Conservation (phyloP, 2,329 filamentous ascomycete genomes). For the Lecanosticta acicola region DNA sequence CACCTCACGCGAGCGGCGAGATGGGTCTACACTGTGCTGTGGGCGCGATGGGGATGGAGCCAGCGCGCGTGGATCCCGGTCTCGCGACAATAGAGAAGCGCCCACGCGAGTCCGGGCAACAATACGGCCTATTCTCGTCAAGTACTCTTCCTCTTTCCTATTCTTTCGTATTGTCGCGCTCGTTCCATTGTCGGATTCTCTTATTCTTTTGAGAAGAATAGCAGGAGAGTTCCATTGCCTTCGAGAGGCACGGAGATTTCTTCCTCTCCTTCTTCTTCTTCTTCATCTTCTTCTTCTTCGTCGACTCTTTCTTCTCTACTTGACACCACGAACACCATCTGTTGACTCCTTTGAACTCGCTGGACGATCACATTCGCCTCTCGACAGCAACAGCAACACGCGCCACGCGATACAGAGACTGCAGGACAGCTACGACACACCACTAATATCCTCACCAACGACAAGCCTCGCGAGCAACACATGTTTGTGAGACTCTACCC, state of each 20-base stretch:
- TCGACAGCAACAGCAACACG: no score
- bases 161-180: constrained; percentile 30
- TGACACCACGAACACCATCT: constrained; percentile 3
- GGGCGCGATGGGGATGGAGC: constrained; percentile 24
- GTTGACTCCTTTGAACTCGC: constrained; percentile 14
- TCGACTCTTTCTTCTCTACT: constrained; percentile 14
- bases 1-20: neutral
- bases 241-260: constrained; percentile 24
- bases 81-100: constrained; percentile 25
- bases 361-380: constrained; percentile 19
- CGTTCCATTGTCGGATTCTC: constrained; percentile 34
- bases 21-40: neutral
- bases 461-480: constrained; percentile 14
- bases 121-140: constrained; percentile 14
- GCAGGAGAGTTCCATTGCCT: constrained; percentile 28
- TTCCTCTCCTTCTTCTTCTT: constrained; percentile 16
- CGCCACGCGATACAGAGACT: constrained; percentile 15
- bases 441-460: constrained; percentile 8
- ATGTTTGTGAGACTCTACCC: constrained; percentile 35
- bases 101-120: constrained; percentile 11
- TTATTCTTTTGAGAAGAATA: constrained; percentile 29
- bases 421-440: constrained; percentile 22
- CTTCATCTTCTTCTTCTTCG: constrained; percentile 15
- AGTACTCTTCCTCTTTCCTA: constrained; percentile 12
- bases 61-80: constrained; percentile 14